A percentile compares a stretch with the other conserved stretches of the same genome.
phyloP scores from a whole-genome alignment of 2,329 filamentous ascomycete species.

The Pestalotiopsis sp. region DNA sequence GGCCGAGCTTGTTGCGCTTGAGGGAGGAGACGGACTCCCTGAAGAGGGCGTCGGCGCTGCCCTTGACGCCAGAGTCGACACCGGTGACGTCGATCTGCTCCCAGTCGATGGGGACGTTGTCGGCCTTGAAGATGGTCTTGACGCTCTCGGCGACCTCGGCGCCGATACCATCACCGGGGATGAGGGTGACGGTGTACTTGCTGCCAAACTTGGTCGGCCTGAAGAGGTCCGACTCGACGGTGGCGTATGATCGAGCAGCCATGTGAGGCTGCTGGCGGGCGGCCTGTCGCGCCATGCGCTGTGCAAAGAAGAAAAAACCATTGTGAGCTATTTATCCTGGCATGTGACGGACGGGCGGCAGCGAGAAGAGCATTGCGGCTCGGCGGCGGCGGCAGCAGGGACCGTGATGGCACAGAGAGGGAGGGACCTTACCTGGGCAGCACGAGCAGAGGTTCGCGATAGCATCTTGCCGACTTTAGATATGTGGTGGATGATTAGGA shows the following conservation, averaged over 20 bases:
- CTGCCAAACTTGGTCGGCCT: slow-evolving; percentile 98
- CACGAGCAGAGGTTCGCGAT: slow-evolving; percentile 59
- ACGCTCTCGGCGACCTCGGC: slow-evolving; percentile 97
- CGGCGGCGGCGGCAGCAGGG: background rate
- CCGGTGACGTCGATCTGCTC: slow-evolving; percentile 97
- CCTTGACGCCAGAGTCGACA: slow-evolving; percentile 76
- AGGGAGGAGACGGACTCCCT: slow-evolving; percentile 93
- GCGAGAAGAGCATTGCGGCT: slow-evolving; percentile 7
- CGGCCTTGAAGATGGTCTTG: slow-evolving; percentile 99
- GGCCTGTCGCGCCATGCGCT: slow-evolving; percentile 58
- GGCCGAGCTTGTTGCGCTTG: slow-evolving; percentile 96
- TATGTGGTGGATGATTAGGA: background rate
- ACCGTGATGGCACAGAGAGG: background rate
- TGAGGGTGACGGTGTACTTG: slow-evolving; percentile 98
- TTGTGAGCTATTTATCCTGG: slow-evolving; percentile 28
- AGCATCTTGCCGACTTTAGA: slow-evolving; percentile 48
- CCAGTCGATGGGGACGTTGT: slow-evolving; percentile 98
- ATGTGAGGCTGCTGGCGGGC: slow-evolving; percentile 46
- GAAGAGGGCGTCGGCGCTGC: slow-evolving; percentile 93
- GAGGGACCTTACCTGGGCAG: slow-evolving; percentile 55
- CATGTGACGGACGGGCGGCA: slow-evolving; percentile 20
- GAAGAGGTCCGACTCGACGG: slow-evolving; percentile 93
- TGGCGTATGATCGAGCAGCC: slow-evolving; percentile 68
- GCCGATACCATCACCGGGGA: slow-evolving; percentile 98
- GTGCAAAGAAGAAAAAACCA: slow-evolving; percentile 16